Base-by-base conservation (phyloP, 805 yeast genomes). In the Starmerella stigmatis region DNA sequence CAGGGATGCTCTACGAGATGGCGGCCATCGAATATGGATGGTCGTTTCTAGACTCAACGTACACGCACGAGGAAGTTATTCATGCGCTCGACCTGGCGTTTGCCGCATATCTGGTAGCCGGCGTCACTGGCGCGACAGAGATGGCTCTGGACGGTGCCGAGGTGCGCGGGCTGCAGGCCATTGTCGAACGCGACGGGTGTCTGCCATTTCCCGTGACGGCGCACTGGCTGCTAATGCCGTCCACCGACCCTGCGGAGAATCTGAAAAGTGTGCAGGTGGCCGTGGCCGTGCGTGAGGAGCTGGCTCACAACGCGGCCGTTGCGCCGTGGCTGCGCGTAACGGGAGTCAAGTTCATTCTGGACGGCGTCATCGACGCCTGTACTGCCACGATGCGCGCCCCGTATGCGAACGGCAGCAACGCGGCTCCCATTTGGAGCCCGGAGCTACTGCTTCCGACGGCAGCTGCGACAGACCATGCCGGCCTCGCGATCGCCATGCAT, bases 281-380 rank as follows among this genome's bases (percentile, higher is more conserved):
- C n/a, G 37, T 33, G 2, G 15, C 37, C 5, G 3, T 33, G 19
- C 37, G 37, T 4, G 37, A 33, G 8, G 37, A 33, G 16, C 11
- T 33, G 2, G 37, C 37, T 13, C 12, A 15, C 4, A 33, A 27
- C 37, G 27, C 20, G n/a, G n/a, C n/a, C 12, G 26, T 17, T 6
- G 37, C 37, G 15, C 37, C 37, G 11, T 33, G 37, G 37, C 37
- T 33, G 19, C 37, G 37, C 16, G 13, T 36, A 10, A 5, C 40
- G 4, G 40, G 40, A 6, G 30, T 36, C 4, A 36, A 36, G 30
- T 26, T 36, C 30, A 16, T 36, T 15, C 13, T 36, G 30, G 40
- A 36, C 22, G 40, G 40, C 30, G 30, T 26, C 22, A 36, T 36
- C n/a, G 30, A 25, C 10, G 30, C 29, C 21, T 36, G 30, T 22